Evolutionary conservation across 2,329 filamentous ascomycete genomes (phyloP).

Genomic region (Ceratocystis albifundus): DNA sequence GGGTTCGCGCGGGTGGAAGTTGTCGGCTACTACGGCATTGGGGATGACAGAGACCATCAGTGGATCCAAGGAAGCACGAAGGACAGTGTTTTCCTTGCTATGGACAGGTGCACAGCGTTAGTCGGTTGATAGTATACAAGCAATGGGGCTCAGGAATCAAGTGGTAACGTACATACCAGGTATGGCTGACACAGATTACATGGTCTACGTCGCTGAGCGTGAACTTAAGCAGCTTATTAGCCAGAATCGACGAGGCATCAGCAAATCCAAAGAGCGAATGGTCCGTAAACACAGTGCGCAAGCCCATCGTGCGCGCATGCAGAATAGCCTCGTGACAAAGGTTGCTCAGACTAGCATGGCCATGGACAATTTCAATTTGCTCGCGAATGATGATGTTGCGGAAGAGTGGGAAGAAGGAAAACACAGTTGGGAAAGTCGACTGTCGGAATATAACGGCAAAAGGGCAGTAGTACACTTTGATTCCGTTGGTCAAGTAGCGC

Average conservation of each 20-base stretch:
- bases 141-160: neutral
- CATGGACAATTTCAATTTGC: slow-evolving; percentile 91
- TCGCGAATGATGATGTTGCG: slow-evolving; percentile 92
- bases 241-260: slow-evolving; percentile 87
- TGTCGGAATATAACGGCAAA: slow-evolving; percentile 93
- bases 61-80: slow-evolving; percentile 86
- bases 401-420: slow-evolving; percentile 97
- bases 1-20: slow-evolving; percentile 61
- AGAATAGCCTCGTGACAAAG: slow-evolving; percentile 90
- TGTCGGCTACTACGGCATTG: slow-evolving; percentile 86
- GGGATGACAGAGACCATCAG: slow-evolving; percentile 97
- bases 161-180: slow-evolving; percentile 51
- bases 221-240: slow-evolving; percentile 95
- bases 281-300: slow-evolving; percentile 93
- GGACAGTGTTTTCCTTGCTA: slow-evolving; percentile 95
- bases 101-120: neutral
- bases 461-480: slow-evolving; percentile 96
- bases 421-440: slow-evolving; percentile 88
- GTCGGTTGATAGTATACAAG: neutral
- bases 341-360: slow-evolving; percentile 87
- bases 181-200: slow-evolving; percentile 96
- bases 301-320: slow-evolving; percentile 88
- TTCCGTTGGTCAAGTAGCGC: slow-evolving; percentile 88
- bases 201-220: slow-evolving; percentile 93
- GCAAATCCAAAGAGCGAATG: slow-evolving; percentile 96